A percentile compares a stretch with the other conserved stretches of the same genome.
phyloP scores from a whole-genome alignment of 2,329 filamentous ascomycete genomes.

The Drechslerella coelobrocha region DNA sequence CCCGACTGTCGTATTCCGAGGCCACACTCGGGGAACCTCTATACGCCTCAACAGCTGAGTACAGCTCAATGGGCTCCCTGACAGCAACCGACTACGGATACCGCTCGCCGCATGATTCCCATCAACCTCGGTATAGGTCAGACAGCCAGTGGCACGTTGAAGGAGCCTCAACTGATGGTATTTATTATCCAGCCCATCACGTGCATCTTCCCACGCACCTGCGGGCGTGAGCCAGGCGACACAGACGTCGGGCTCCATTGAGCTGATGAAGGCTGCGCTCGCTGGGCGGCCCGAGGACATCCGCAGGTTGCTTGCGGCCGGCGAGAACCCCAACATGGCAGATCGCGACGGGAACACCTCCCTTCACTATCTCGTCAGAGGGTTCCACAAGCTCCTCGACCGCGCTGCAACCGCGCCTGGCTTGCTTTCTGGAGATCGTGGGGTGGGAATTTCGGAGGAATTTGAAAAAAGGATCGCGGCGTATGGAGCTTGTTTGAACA shows the following conservation, averaged over 20 bases:
- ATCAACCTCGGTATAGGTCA: conserved; percentile 50
- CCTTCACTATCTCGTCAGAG: conserved; percentile 45
- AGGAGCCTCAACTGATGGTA: conserved; percentile 49
- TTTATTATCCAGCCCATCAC: conserved; percentile 51
- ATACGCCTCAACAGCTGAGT: conserved; percentile 39
- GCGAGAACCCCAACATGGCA: conserved; percentile 37
- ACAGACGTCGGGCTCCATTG: conserved; percentile 42
- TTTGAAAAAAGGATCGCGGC: conserved; percentile 37
- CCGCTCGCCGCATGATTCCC: conserved; percentile 39
- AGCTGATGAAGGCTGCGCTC: conserved; percentile 48
- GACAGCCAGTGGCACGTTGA: conserved; percentile 51
- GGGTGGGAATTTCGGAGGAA: conserved; percentile 36
- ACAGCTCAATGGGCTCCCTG: conserved; percentile 47
- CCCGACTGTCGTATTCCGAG: conserved; percentile 41
- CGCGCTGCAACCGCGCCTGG: conserved; percentile 34
- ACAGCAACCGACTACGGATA: conserved; percentile 47
- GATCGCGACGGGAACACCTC: conserved; percentile 49
- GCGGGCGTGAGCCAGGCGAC: conserved; percentile 29
- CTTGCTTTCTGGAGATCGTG: conserved; percentile 38
- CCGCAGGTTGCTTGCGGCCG: conserved; percentile 33
- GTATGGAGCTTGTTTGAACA: conserved; percentile 43
- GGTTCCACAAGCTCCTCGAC: conserved; percentile 48
- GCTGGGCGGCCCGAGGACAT: conserved; percentile 34
- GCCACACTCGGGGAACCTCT: conserved; percentile 45
- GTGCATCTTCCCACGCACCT: conserved; percentile 48